Percentiles rank a stretch among this genome's conserved stretches.
Evolutionary conservation across 768 basidiomycete species (phyloP).

Genomic region (Suillus discolor): DNA sequence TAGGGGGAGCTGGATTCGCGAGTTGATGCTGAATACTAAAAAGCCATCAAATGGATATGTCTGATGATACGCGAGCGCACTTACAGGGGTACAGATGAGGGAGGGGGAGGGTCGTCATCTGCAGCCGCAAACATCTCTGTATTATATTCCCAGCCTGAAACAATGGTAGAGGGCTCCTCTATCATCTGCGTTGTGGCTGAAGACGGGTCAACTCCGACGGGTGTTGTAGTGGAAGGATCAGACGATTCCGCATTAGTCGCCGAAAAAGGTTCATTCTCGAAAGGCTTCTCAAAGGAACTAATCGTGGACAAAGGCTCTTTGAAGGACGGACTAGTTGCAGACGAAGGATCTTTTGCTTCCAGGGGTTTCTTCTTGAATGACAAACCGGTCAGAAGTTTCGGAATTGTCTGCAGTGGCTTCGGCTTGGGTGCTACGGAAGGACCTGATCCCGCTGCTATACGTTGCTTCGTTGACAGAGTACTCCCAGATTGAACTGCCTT

Average conservation of each 20-base stretch:
- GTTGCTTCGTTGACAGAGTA: constrained; percentile 53
- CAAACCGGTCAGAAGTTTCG: constrained; percentile 33
- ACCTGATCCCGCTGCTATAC: constrained; percentile 42
- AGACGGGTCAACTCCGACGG: not conserved
- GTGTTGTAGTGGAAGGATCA: not conserved
- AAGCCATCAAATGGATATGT: not conserved
- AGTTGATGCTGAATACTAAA: constrained; percentile 8
- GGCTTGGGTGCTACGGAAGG: constrained; percentile 36
- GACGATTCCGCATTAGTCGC: not conserved
- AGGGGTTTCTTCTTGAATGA: constrained; percentile 47
- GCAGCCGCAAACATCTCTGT: too few relatives aligned
- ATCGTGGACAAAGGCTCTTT: constrained; percentile 11
- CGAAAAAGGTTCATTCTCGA: not conserved
- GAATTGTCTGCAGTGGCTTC: constrained; percentile 33
- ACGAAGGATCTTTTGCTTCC: constrained; percentile 18
- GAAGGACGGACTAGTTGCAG: not conserved
- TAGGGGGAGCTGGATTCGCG: constrained; percentile 17
- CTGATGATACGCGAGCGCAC: not conserved
- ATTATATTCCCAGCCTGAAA: not conserved
- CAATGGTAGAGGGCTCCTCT: not conserved
- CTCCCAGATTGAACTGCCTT: constrained; percentile 31
- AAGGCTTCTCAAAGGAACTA: not conserved
- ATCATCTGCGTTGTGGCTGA: not conserved
- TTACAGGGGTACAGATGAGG: not conserved
- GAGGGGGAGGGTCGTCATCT: not conserved